Evolutionary conservation across 176 grass and related monocot genomes (phyloP), one percentile per base, ranked within the genome.

Genomic region (sorghum (Sorghum bicolor)): DNA sequence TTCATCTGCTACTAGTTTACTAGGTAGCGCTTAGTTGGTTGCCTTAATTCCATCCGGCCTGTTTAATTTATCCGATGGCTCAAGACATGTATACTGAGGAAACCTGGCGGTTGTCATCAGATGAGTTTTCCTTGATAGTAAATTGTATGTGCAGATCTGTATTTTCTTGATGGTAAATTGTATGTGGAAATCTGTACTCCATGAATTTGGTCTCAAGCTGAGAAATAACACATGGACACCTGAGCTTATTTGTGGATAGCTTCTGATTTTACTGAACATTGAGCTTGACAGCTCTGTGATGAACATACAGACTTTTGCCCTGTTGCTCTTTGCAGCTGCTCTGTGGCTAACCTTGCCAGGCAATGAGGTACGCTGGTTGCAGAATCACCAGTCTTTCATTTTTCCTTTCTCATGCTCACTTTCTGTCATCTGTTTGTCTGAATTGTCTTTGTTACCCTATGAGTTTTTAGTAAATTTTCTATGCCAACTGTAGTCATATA

Each of bases 81-180:
- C 4, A 55, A 78, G 73, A 48, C 74, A 87, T 90, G 68, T 79
- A 90, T 76, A 87, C 84, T 33, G 34, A 80, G 50, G 52, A 84
- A 87, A 80, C 22, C 20, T 40, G 80, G 73, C 32, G 48, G 29
- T 74, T 36, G 32, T 63, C 69, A 79, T 64, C 75, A 70, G 80
- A 75, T 75, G 38, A 84, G 79, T 43, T 87, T 85, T 75, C 69
- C 84, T 83, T 83, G 30, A 63, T 80, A 44, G 30, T 69, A 80
- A 67, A 79, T 81, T 37, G 34, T 76, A 77, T 78, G 43, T 45
- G 75, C 69, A 75, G 48, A 87, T 75, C 40, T 87, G 50, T 85
- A 79, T 29, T 83, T 80, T 25, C 75, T 83, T 83, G 13, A 63
- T 75, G 65, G 30, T 74, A 83, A 73, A 74, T 76, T 37, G 28